A percentile compares a stretch with the other conserved stretches of the same genome.
These are phyloP conservation scores for Fragosphaeria purpurea DNA, from an alignment of 2,329 filamentous ascomycete genomes.

Conservation along the genomic window DNA sequence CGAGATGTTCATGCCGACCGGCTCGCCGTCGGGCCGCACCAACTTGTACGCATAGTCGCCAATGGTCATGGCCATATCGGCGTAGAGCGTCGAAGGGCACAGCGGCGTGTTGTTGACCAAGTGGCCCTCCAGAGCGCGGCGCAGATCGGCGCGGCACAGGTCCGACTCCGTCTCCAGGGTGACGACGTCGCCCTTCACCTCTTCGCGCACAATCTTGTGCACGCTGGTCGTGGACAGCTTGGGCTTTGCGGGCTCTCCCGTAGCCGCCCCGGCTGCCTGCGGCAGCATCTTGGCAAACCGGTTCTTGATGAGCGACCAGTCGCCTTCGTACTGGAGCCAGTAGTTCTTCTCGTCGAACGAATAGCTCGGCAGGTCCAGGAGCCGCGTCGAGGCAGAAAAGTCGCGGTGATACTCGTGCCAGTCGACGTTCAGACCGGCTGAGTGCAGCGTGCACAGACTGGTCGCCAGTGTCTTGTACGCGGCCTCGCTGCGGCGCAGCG, in stretches of 20 bases:
- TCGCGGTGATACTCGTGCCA: constrained; percentile 61
- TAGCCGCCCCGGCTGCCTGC: constrained; percentile 19
- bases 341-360: constrained; percentile 66
- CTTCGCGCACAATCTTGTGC: constrained; percentile 53
- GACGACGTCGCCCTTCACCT: constrained; percentile 49
- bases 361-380: constrained; percentile 59
- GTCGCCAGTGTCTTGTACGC: constrained; percentile 53
- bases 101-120: constrained; percentile 57
- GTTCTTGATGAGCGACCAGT: constrained; percentile 64
- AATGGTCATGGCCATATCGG: constrained; percentile 41
- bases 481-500: constrained; percentile 52
- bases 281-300: constrained; percentile 32
- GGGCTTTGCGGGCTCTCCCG: constrained; percentile 33
- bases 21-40: constrained; percentile 43
- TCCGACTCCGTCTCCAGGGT: constrained; percentile 56
- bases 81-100: constrained; percentile 49
- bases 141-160: constrained; percentile 52
- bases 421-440: constrained; percentile 51
- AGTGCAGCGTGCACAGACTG: constrained; percentile 49
- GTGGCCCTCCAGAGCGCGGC: constrained; percentile 53
- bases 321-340: constrained; percentile 53
- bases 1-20: constrained; percentile 51
- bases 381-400: constrained; percentile 28
- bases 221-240: constrained; percentile 57
- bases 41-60: constrained; percentile 59